Evolutionary conservation across 2,329 filamentous ascomycete species (phyloP).

Genomic region (Didymella pinodella): DNA sequence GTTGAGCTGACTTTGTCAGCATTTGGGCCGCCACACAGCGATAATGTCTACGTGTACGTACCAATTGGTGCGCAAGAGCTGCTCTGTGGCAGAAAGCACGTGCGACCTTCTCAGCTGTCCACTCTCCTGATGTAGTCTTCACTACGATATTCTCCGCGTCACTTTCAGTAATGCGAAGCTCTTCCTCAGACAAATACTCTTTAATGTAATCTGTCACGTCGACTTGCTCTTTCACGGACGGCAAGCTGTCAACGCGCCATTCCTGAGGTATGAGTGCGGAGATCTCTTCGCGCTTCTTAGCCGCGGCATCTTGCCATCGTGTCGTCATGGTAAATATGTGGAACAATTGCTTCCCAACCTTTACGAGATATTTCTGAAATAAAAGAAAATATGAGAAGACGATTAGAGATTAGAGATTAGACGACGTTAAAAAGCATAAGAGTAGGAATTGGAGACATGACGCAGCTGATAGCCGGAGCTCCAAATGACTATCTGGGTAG

Average conservation of each 20-base stretch:
- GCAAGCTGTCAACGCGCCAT: constrained; percentile 62
- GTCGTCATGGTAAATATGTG: constrained; percentile 24
- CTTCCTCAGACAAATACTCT: constrained; percentile 61
- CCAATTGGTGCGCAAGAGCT: constrained; percentile 61
- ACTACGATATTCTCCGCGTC: constrained; percentile 65
- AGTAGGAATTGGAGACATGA: constrained; percentile 1
- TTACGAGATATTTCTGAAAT: background rate
- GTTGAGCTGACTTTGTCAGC: constrained; percentile 31
- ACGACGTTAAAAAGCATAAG: background rate
- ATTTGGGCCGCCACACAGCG: background rate
- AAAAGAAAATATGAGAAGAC: background rate
- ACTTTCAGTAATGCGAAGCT: constrained; percentile 68
- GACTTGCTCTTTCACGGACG: constrained; percentile 60
- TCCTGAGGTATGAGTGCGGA: constrained; percentile 63
- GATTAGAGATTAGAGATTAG: background rate
- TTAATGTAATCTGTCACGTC: constrained; percentile 61
- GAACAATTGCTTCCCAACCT: background rate
- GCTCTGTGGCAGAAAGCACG: constrained; percentile 65
- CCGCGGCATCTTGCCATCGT: constrained; percentile 62
- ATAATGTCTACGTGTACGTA: constrained; percentile 16
- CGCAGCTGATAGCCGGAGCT: background rate
- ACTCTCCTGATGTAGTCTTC: constrained; percentile 62
- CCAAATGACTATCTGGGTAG: background rate
- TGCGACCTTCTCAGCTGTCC: constrained; percentile 65
- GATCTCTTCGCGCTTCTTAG: constrained; percentile 63